Base-by-base conservation (phyloP, 345 rosid species). In the Eucalyptus virginea region DNA sequence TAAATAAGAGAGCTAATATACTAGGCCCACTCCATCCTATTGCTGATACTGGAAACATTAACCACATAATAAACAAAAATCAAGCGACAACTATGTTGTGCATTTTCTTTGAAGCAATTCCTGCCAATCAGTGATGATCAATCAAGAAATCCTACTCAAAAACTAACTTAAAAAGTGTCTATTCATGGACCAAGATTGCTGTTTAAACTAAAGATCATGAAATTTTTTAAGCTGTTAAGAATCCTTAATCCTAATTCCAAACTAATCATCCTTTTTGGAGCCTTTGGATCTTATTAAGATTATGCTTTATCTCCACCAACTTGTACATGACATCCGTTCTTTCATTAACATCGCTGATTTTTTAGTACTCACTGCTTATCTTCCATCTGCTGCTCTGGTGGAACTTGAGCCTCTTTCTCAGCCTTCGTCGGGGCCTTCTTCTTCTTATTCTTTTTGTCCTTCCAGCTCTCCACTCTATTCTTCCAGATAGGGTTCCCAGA, bases 401-500 rank as follows among this genome's bases (percentile, higher is more conserved):
- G 99, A 92, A 94, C 81, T 93, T 97, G 91, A 93, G 95, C 93
- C 32, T 93, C 94, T 85, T 89, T 92, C 90, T 93, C 97, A 88
- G 88, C 92, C 93, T 98, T 97, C 5, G 95, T 81, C 49, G 91
- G 89, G 91, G 91, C 85, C 89, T 94, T 96, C 89, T 93, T 96
- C 95, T 96, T 98, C 95, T 96, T 96, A 92, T 89, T 93, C 94
- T 98, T 98, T 92, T 98, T 98, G 67, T 96, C 99, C 94, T 96
- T 98, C 99, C 99, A 97, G 88, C 98, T 98, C 88, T 98, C 99
- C 86, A 98, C 99, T 87, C 99, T 94, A 90, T 96, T 97, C 95
- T 97, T 98, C 99, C 99, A 98, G 69, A 98, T 96, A 11, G 99
- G 98, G 52, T 98, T 98, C 58, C 97, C 99, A 21, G 90, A 93